Evolutionary conservation across 768 basidiomycete genomes (phyloP).

Genomic region (Cystofilobasidium bisporidii): DNA sequence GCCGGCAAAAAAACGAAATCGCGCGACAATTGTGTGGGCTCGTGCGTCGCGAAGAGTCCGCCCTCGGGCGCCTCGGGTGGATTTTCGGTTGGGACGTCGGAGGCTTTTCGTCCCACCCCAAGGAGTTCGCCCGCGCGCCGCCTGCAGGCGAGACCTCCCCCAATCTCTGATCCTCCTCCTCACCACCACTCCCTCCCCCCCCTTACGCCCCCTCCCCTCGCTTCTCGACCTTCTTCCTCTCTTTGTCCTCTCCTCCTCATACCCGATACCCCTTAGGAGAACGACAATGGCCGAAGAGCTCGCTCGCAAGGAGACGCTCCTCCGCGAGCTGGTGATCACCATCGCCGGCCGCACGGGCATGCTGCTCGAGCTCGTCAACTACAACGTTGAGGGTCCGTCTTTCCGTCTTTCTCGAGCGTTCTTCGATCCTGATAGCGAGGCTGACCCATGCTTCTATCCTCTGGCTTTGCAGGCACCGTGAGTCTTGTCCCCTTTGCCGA

Average conservation of each 20-base stretch:
- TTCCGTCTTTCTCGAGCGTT: no score
- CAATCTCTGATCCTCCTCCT: not conserved
- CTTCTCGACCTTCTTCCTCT: not conserved
- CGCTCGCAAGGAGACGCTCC: conserved; percentile 64
- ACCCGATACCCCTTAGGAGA: not conserved
- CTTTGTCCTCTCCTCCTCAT: not conserved
- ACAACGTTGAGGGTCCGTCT: conserved; percentile 67
- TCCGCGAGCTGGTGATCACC: conserved; percentile 92
- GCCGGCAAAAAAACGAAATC: no score
- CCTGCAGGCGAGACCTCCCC: no score
- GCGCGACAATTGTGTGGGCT: no score
- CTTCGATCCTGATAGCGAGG: not conserved
- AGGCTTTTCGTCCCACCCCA: no score
- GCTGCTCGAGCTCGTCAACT: conserved; percentile 96
- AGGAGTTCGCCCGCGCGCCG: no score
- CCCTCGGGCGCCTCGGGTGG: no score
- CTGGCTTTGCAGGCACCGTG: conserved; percentile 12
- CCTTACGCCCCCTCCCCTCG: not conserved
- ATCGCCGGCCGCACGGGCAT: conserved; percentile 67
- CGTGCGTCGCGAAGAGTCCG: no score
- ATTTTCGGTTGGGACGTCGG: no score
- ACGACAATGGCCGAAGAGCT: conserved; percentile 22
- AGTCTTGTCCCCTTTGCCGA: not conserved
- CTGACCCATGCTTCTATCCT: not conserved
- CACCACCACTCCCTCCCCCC: not conserved